Conservation (phyloP, 2,329 filamentous ascomycete genomes). For the Diplodia intermedia region DNA sequence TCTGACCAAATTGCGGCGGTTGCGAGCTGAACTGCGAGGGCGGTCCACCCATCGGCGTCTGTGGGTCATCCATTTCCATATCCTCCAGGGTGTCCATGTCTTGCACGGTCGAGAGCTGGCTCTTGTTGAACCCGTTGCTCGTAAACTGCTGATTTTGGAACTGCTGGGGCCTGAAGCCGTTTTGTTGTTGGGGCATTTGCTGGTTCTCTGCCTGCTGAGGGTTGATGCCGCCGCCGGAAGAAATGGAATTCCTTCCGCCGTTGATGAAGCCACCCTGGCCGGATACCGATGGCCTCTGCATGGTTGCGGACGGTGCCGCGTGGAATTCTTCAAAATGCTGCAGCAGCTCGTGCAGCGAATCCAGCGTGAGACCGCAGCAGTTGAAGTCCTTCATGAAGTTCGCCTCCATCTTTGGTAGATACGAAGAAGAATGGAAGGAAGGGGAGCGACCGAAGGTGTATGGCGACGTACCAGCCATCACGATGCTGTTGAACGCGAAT, state of each 20-base stretch:
- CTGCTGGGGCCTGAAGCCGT: constrained; percentile 51
- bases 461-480: constrained; percentile 96
- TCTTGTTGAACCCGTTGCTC: constrained; percentile 44
- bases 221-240: constrained; percentile 25
- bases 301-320: constrained; percentile 61
- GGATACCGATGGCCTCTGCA: constrained; percentile 55
- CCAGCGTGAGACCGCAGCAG: constrained; percentile 88
- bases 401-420: constrained; percentile 93
- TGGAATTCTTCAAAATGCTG: constrained; percentile 98
- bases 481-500: constrained; percentile 67
- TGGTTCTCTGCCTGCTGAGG: constrained; percentile 45
- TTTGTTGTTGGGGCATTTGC: constrained; percentile 37
- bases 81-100: constrained; percentile 87
- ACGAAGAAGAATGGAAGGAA: constrained; percentile 95
- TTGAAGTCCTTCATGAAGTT: constrained; percentile 98
- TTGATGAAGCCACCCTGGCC: constrained; percentile 50
- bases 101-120: constrained; percentile 52
- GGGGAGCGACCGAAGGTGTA: constrained; percentile 86
- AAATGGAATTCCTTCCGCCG: constrained; percentile 15
- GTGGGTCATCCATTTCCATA: constrained; percentile 89
- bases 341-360: constrained; percentile 90
- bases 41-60: constrained; percentile 69
- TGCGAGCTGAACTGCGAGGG: constrained; percentile 66
- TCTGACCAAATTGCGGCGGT: constrained; percentile 58
- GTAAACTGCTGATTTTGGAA: constrained; percentile 43